A percentile compares a stretch with the other conserved stretches of the same genome.
Evolutionary conservation across 1,284 basidiomycete genomes (phyloP).

Genomic region (Chondrostereum purpureum): DNA sequence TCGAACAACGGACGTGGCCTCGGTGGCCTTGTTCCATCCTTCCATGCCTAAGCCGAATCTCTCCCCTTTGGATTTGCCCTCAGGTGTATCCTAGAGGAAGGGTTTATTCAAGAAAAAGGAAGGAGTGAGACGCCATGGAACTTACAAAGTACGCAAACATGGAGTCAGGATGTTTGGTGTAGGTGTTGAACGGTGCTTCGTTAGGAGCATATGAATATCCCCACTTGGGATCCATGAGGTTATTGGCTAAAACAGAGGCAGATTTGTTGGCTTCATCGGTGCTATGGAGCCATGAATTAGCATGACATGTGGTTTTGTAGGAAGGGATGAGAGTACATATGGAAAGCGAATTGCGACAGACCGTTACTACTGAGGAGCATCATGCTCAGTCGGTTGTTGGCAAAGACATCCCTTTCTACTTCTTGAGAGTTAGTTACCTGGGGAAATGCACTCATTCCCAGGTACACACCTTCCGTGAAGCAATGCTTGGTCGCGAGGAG

Average conservation of each 20-base stretch:
- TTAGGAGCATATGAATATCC: constrained; percentile 14
- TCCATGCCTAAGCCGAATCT: constrained; percentile 23
- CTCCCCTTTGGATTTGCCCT: constrained; percentile 2
- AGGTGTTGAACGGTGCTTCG: constrained; percentile 17
- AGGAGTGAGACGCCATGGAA: no score
- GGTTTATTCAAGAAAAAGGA: background rate
- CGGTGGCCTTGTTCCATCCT: constrained; percentile 19
- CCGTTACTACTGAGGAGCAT: constrained; percentile 20
- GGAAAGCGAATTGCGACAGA: constrained; percentile 16
- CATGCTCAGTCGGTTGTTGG: constrained; percentile 27
- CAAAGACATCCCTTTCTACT: constrained; percentile 20
- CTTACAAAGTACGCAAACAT: constrained; percentile 16
- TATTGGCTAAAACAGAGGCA: constrained; percentile 16
- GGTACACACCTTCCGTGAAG: constrained; percentile 23
- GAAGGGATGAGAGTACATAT: constrained; percentile 2
- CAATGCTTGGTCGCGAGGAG: constrained; percentile 26
- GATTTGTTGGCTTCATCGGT: constrained; percentile 18
- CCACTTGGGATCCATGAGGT: constrained; percentile 19
- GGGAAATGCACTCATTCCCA: background rate
- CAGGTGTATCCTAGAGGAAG: background rate
- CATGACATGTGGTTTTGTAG: background rate
- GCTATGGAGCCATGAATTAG: constrained; percentile 7
- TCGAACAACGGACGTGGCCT: constrained; percentile 7
- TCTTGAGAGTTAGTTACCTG: background rate
- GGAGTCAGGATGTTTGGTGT: constrained; percentile 8